These are phyloP conservation scores for Pseudofabraea citricarpa DNA, from an alignment of 2,329 filamentous ascomycete species.

Conservation along the genomic window DNA sequence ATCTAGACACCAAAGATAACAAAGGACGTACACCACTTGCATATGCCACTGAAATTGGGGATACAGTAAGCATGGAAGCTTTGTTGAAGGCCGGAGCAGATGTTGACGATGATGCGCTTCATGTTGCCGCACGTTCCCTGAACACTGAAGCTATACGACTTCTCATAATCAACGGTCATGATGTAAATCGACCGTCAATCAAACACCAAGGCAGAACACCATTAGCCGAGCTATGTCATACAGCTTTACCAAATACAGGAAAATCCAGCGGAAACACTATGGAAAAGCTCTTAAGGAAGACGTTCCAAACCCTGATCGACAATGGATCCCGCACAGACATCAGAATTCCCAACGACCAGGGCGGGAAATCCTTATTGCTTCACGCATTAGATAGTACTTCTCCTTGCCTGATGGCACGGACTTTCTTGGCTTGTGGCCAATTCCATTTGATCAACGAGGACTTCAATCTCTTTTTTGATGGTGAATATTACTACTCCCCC, in stretches of 20 bases:
- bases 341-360: constrained; percentile 42
- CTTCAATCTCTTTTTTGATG: constrained; percentile 49
- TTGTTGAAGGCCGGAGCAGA: constrained; percentile 52
- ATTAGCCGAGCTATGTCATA: constrained; percentile 58
- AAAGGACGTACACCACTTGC: constrained; percentile 4
- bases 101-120: constrained; percentile 65
- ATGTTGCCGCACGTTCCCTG: constrained; percentile 57
- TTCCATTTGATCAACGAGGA: constrained; percentile 61
- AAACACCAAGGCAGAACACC: constrained; percentile 59
- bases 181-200: constrained; percentile 60
- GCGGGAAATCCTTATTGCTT: constrained; percentile 54
- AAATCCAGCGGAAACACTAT: constrained; percentile 39
- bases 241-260: constrained; percentile 34
- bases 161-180: constrained; percentile 54
- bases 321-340: constrained; percentile 42
- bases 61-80: constrained; percentile 48
- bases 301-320: constrained; percentile 51
- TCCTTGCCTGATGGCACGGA: constrained; percentile 48
- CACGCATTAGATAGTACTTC: constrained; percentile 55
- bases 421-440: constrained; percentile 57
- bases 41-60: constrained; percentile 35
- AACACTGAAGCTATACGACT: constrained; percentile 51
- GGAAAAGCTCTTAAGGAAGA: constrained; percentile 49
- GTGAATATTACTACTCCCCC: constrained; percentile 55
- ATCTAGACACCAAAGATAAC: constrained; percentile 9